phyloP scores from a whole-genome alignment of 2,329 filamentous ascomycete genomes.

The Verticillium dahliae region DNA sequence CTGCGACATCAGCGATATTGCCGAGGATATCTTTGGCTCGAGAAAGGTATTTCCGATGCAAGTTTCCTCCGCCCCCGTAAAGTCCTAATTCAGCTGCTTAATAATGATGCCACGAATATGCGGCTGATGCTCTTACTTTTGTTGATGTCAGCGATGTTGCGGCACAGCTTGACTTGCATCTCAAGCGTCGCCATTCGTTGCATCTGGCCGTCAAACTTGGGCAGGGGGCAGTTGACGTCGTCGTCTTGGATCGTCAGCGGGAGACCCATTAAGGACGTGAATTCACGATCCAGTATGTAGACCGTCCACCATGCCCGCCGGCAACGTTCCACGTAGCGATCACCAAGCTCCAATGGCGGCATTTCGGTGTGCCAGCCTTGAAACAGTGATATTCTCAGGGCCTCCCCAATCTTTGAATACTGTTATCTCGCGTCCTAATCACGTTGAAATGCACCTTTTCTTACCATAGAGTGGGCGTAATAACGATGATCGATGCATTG shows the following conservation, averaged over 20 bases:
- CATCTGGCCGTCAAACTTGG: constrained; percentile 18
- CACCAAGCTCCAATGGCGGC: constrained; percentile 32
- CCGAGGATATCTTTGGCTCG: constrained; percentile 22
- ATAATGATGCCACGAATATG: not conserved
- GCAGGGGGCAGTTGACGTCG: constrained; percentile 37
- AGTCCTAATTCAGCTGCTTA: constrained; percentile 14
- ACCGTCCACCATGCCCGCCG: constrained; percentile 48
- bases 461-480: constrained; percentile 37
- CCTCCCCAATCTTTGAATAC: constrained; percentile 36
- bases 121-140: constrained; percentile 14
- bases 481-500: constrained; percentile 42
- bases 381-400: constrained; percentile 39
- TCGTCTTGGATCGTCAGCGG: constrained; percentile 42
- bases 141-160: constrained; percentile 21
- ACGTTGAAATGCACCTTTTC: not conserved
- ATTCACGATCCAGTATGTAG: constrained; percentile 45
- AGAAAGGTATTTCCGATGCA: constrained; percentile 22
- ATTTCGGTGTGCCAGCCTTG: constrained; percentile 48
- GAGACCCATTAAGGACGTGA: constrained; percentile 46
- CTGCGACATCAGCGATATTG: constrained; percentile 19
- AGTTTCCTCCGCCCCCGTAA: constrained; percentile 19
- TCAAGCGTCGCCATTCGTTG: constrained; percentile 20
- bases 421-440: not conserved
- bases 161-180: constrained; percentile 24
- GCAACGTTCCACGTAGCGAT: constrained; percentile 34